These are phyloP conservation scores for Russula vinacea DNA, from an alignment of 768 basidiomycete species.

Conservation along the genomic window DNA sequence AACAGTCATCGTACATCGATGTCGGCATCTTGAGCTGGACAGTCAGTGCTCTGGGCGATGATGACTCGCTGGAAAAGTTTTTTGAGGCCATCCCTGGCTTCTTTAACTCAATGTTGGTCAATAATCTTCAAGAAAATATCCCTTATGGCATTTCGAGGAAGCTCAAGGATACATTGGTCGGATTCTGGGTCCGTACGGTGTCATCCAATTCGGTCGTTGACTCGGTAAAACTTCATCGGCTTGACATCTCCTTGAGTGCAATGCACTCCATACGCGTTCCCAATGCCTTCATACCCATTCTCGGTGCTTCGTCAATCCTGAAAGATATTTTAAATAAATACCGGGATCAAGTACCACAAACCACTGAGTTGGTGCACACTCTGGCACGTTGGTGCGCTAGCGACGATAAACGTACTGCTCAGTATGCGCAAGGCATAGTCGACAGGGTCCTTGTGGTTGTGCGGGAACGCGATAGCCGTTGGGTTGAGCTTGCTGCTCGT, in stretches of 20 bases:
- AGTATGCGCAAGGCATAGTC: too few relatives aligned
- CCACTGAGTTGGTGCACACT: too few relatives aligned
- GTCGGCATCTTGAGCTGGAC: neutral
- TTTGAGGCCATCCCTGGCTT: neutral
- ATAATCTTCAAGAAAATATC: neutral
- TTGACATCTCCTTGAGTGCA: neutral
- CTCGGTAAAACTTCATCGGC: neutral
- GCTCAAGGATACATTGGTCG: neutral
- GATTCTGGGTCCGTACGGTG: neutral
- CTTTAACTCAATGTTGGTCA: neutral
- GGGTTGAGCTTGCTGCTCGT: too few relatives aligned
- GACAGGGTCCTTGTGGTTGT: too few relatives aligned
- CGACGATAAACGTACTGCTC: too few relatives aligned
- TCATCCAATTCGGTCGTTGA: neutral
- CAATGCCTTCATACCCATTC: neutral
- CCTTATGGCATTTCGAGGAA: too few relatives aligned
- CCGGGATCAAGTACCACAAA: too few relatives aligned
- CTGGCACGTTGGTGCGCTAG: too few relatives aligned
- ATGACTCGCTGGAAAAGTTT: neutral
- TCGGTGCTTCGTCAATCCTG: too few relatives aligned
- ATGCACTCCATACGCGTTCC: too few relatives aligned
- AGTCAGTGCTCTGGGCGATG: neutral
- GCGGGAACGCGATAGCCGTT: too few relatives aligned
- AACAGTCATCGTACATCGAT: neutral
- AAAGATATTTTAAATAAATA: too few relatives aligned